A percentile compares a stretch with the other conserved stretches of the same genome.
Conservation (phyloP, 2,329 filamentous ascomycete genomes). For the Phaeosphaeria sp. region DNA sequence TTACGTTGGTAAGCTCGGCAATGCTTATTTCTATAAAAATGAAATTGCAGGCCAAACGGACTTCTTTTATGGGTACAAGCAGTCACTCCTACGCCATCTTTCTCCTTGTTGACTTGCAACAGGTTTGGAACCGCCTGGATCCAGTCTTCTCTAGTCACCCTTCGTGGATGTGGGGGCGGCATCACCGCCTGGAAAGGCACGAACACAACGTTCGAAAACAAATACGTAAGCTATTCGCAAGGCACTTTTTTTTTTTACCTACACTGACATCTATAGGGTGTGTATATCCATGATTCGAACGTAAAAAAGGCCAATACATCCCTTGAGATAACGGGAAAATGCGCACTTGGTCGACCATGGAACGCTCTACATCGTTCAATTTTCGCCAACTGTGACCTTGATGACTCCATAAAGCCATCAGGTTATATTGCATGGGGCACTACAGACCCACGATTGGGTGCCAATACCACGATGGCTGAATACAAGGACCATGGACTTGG, state of each 20-base stretch:
- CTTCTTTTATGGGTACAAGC: slow-evolving; percentile 63
- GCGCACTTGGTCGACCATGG: slow-evolving; percentile 68
- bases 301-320: slow-evolving; percentile 63
- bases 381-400: slow-evolving; percentile 63
- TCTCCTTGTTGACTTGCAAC: neutral
- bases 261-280: slow-evolving; percentile 48
- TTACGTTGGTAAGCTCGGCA: slow-evolving; percentile 71
- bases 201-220: slow-evolving; percentile 70
- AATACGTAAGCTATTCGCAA: slow-evolving; percentile 53
- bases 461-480: slow-evolving; percentile 63
- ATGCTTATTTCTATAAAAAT: slow-evolving; percentile 67
- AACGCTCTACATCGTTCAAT: slow-evolving; percentile 65
- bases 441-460: slow-evolving; percentile 47
- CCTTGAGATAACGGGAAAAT: slow-evolving; percentile 50
- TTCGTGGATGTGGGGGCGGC: slow-evolving; percentile 69
- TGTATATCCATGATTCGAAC: slow-evolving; percentile 65
- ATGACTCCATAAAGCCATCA: slow-evolving; percentile 58
- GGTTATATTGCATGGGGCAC: slow-evolving; percentile 64
- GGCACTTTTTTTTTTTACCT: neutral
- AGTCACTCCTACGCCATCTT: neutral
- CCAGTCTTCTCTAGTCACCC: slow-evolving; percentile 59
- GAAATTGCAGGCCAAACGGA: slow-evolving; percentile 71
- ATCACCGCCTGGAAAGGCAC: slow-evolving; percentile 74
- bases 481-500: slow-evolving; percentile 61
- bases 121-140: slow-evolving; percentile 70